Conservation (phyloP, 2,329 filamentous ascomycete species). For the Microascus cirrosus region DNA sequence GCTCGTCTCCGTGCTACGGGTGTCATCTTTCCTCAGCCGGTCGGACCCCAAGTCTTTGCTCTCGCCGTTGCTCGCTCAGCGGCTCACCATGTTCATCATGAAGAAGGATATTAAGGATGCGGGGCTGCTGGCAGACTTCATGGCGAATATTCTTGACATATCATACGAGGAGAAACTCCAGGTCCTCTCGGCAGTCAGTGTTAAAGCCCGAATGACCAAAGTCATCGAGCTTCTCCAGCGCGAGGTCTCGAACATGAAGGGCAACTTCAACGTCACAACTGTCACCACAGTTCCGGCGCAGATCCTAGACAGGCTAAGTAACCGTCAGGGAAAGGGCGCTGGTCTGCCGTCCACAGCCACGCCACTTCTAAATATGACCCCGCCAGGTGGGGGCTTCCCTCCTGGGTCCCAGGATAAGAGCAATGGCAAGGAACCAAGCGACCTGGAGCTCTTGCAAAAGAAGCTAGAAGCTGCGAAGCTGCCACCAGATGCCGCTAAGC, state of each 20-base stretch:
- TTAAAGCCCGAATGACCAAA: slow-evolving; percentile 66
- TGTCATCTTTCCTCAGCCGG: slow-evolving; percentile 74
- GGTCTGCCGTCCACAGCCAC: slow-evolving; percentile 12
- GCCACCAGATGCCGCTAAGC: slow-evolving; percentile 73
- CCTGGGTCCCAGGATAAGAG: slow-evolving; percentile 34
- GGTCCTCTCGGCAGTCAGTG: slow-evolving; percentile 68
- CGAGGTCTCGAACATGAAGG: slow-evolving; percentile 75
- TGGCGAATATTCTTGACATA: slow-evolving; percentile 84
- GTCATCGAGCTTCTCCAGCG: slow-evolving; percentile 76
- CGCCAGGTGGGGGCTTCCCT: slow-evolving; percentile 2
- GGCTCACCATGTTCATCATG: slow-evolving; percentile 78
- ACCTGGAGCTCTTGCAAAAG: slow-evolving; percentile 85
- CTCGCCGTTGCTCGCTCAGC: slow-evolving; percentile 73
- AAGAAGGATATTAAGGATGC: slow-evolving; percentile 75
- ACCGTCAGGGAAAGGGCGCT: slow-evolving; percentile 18
- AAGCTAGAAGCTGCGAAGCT: slow-evolving; percentile 73
- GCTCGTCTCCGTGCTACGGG: slow-evolving; percentile 69
- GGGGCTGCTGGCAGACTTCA: slow-evolving; percentile 84
- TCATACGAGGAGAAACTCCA: slow-evolving; percentile 85
- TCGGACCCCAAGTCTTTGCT: slow-evolving; percentile 52
- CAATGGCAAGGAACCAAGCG: slow-evolving; percentile 76
- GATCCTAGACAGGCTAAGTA: slow-evolving; percentile 41
- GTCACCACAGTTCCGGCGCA: slow-evolving; percentile 58
- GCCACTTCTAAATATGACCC: slow-evolving; percentile 22
- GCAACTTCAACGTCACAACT: slow-evolving; percentile 74